phyloP scores from a whole-genome alignment of 2,329 filamentous ascomycete genomes.

The Verticillium zaregamsianum region DNA sequence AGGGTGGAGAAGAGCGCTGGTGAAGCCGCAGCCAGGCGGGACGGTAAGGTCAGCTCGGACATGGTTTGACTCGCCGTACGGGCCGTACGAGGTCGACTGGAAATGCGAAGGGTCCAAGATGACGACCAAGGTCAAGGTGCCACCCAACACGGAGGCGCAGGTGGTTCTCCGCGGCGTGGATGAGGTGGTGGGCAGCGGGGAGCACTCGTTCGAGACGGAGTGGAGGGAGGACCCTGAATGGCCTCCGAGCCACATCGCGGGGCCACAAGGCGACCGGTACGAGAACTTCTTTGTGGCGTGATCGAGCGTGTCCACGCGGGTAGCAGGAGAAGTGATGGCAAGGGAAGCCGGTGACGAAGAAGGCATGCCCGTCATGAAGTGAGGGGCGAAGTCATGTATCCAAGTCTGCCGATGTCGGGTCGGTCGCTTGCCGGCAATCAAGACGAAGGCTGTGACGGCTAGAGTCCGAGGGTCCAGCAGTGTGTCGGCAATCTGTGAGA shows the following conservation, averaged over 20 bases:
- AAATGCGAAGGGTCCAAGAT: neutral
- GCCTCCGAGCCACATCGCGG: neutral
- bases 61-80: slow-evolving; percentile 3
- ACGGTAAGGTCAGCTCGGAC: slow-evolving; percentile 4
- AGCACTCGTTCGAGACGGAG: neutral
- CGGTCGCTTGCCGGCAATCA: neutral
- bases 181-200: neutral
- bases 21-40: slow-evolving; percentile 2
- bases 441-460: neutral
- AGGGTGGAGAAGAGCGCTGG: slow-evolving; percentile 16
- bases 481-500: neutral
- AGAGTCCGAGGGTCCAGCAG: neutral
- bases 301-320: neutral
- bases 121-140: slow-evolving; percentile 3
- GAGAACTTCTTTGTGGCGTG: neutral
- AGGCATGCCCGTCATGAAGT: neutral
- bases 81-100: neutral
- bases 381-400: neutral
- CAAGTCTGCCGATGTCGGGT: neutral
- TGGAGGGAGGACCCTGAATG: neutral
- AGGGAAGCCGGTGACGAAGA: neutral
- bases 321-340: neutral
- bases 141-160: slow-evolving; percentile 3
- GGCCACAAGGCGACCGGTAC: neutral
- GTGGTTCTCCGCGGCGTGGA: slow-evolving; percentile 5